Percentiles rank a stretch among this genome's conserved stretches.
These are phyloP conservation scores for Heliocybe sulcata DNA, from an alignment of 1,284 basidiomycete genomes.

Conservation along the genomic window DNA sequence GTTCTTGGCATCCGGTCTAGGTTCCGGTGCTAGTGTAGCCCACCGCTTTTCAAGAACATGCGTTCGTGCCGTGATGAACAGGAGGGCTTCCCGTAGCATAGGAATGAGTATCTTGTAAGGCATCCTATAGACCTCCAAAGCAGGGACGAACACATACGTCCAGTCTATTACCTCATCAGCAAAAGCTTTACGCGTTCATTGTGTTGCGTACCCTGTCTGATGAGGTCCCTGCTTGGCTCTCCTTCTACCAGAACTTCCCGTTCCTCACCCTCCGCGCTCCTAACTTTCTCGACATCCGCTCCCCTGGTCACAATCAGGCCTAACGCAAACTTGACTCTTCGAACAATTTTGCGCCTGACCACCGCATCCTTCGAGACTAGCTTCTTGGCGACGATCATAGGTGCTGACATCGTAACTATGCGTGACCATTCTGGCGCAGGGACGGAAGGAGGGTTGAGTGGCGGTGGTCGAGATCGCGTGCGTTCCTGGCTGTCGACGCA, in stretches of 20 bases:
- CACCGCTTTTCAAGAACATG: background rate
- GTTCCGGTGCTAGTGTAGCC: background rate
- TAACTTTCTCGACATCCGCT: background rate
- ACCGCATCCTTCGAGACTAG: background rate
- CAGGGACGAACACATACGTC: constrained; percentile 9
- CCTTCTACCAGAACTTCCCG: background rate
- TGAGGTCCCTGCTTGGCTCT: background rate
- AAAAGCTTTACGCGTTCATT: background rate
- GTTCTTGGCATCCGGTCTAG: no score
- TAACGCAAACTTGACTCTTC: background rate
- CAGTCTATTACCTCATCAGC: constrained; percentile 6
- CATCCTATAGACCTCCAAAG: constrained; percentile 9
- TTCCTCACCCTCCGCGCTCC: background rate
- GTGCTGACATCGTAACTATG: background rate
- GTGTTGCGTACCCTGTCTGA: background rate
- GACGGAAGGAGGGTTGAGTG: background rate
- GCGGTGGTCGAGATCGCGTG: background rate
- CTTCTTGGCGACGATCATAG: background rate
- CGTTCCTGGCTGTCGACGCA: background rate
- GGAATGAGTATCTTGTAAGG: constrained; percentile 5
- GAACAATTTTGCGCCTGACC: background rate
- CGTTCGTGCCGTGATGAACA: background rate
- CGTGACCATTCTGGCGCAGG: background rate
- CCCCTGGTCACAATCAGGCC: background rate
- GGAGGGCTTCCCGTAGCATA: constrained; percentile 4